Evolutionary conservation across 2,329 filamentous ascomycete genomes (phyloP).

Genomic region (Xylariaceae sp.): DNA sequence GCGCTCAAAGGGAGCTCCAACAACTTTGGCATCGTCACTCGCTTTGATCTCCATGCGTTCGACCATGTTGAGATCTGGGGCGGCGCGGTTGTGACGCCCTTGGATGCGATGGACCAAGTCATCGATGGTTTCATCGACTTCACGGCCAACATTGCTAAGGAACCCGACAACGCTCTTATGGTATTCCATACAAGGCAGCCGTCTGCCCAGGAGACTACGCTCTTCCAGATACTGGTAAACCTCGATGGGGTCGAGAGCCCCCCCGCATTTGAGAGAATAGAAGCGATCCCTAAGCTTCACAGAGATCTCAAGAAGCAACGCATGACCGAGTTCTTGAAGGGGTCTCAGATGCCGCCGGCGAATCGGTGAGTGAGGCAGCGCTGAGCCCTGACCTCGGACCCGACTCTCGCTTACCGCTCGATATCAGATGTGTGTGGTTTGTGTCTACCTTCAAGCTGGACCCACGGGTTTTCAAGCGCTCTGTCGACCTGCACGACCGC

Average conservation of each 20-base stretch:
- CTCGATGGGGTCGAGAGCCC: slow-evolving; percentile 19
- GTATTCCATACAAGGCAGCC: too few species aligned
- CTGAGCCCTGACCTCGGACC: too few species aligned
- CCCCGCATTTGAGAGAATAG: slow-evolving; percentile 9
- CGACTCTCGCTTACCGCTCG: too few species aligned
- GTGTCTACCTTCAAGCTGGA: slow-evolving; percentile 21
- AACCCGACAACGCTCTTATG: too few species aligned
- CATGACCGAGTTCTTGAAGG: too few species aligned
- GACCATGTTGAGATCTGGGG: slow-evolving; percentile 19
- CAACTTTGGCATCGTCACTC: slow-evolving; percentile 5
- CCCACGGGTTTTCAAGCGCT: slow-evolving; percentile 21
- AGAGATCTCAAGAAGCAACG: too few species aligned
- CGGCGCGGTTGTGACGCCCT: slow-evolving; percentile 27
- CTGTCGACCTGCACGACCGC: slow-evolving; percentile 21
- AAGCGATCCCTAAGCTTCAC: too few species aligned
- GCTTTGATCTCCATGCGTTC: slow-evolving; percentile 1
- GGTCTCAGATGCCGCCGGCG: too few species aligned
- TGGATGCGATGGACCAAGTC: slow-evolving; percentile 1
- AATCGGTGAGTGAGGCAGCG: too few species aligned
- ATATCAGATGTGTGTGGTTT: slow-evolving; percentile 30
- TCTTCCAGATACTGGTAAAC: too few species aligned
- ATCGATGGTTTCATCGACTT: slow-evolving; percentile 16
- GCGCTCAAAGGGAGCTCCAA: slow-evolving; percentile 5
- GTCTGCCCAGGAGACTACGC: too few species aligned
- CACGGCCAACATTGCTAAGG: slow-evolving; percentile 6